Evolutionary conservation across 805 yeast genomes (phyloP).

Genomic region (Candida piceae): DNA sequence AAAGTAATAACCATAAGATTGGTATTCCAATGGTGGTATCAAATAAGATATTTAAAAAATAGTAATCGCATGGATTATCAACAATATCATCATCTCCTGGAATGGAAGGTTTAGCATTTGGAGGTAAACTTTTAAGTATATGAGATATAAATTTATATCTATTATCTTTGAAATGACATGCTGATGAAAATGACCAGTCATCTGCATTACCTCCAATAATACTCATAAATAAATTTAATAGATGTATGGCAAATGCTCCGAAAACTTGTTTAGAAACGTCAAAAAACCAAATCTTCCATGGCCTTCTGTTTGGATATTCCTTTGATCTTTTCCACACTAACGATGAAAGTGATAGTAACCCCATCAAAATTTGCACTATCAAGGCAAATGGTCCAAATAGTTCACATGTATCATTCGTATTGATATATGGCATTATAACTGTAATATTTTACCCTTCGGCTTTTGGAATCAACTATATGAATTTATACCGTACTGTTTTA

Average conservation of each 20-base stretch:
- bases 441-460: too few species aligned
- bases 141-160: too few species aligned
- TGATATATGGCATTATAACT: neutral
- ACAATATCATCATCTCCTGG: neutral
- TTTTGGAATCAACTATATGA: too few species aligned
- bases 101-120: neutral
- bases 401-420: constrained; percentile 42
- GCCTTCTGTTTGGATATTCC: constrained; percentile 76
- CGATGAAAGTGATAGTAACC: constrained; percentile 68
- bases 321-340: constrained; percentile 69
- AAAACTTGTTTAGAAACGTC: constrained; percentile 87
- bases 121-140: neutral
- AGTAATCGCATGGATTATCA: constrained; percentile 83
- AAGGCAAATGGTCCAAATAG: constrained; percentile 84
- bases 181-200: constrained; percentile 9
- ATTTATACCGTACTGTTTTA: too few species aligned
- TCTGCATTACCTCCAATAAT: constrained; percentile 41
- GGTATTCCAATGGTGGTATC: constrained; percentile 96
- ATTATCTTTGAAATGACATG: too few species aligned
- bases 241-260: constrained; percentile 83
- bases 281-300: constrained; percentile 82
- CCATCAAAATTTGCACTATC: constrained; percentile 69
- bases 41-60: constrained; percentile 78
- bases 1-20: constrained; percentile 56
- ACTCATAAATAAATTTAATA: constrained; percentile 68